phyloP scores from a whole-genome alignment of 176 grass and related monocot genomes.

The Pontederia crassipes region DNA sequence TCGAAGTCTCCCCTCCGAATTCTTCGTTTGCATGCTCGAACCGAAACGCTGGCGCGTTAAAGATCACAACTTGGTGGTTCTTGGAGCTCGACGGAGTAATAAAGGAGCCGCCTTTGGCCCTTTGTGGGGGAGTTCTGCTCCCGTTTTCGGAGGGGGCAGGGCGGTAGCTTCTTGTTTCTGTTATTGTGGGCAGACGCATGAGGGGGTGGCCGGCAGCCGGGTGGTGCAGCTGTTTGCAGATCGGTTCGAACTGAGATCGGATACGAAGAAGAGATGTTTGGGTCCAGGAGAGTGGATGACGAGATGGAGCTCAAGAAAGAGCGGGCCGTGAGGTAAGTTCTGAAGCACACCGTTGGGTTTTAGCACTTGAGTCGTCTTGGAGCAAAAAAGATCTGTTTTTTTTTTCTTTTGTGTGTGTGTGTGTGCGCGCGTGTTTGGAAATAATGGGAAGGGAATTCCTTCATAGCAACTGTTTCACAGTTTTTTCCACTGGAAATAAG shows the following conservation, averaged over 20 bases:
- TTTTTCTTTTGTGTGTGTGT: background rate
- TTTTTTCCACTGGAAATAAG: too few species aligned
- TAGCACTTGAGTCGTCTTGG: background rate
- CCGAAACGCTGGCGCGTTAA: background rate
- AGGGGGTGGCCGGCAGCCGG: background rate
- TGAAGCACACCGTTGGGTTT: background rate
- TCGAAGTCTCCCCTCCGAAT: background rate
- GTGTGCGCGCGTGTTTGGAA: too few species aligned
- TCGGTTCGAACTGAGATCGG: background rate
- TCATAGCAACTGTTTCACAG: too few species aligned
- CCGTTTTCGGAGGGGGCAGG: background rate
- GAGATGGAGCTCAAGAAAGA: conserved; percentile 8
- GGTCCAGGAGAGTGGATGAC: conserved; percentile 1
- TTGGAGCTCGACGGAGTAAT: background rate
- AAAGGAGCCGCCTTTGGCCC: background rate
- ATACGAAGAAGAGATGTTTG: background rate
- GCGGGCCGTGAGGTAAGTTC: background rate
- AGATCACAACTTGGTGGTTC: background rate
- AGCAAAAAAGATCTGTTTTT: background rate
- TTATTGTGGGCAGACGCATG: background rate
- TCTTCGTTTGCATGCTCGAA: background rate
- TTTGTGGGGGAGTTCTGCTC: background rate
- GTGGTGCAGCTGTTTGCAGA: too few species aligned
- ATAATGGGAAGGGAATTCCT: too few species aligned
- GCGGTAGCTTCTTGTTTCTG: background rate